These are phyloP conservation scores for Tylopilus subfusipes DNA, from an alignment of 768 basidiomycete species.

Conservation along the genomic window DNA sequence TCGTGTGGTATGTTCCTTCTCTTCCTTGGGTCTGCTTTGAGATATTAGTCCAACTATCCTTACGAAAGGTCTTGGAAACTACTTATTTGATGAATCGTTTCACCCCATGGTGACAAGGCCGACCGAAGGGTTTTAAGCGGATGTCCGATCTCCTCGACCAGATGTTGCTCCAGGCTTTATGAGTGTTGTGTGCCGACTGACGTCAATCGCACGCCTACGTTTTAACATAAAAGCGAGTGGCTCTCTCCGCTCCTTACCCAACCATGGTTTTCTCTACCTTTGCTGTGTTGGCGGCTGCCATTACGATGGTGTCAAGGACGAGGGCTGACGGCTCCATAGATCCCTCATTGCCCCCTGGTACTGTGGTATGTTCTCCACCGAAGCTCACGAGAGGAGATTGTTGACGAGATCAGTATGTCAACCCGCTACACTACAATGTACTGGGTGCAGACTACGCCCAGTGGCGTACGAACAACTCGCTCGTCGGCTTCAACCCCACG, in stretches of 20 bases:
- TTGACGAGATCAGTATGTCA: slow-evolving; percentile 39
- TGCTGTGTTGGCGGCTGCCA: slow-evolving; percentile 4
- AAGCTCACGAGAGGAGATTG: neutral
- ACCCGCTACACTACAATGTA: slow-evolving; percentile 51
- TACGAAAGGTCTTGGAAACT: too few species aligned
- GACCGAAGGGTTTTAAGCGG: too few species aligned
- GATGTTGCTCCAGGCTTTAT: too few species aligned
- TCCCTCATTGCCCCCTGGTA: slow-evolving; percentile 18
- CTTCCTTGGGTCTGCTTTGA: too few species aligned
- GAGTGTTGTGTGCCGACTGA: too few species aligned
- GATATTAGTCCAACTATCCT: too few species aligned
- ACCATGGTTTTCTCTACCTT: neutral
- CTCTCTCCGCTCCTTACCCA: neutral
- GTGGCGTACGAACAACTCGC: slow-evolving; percentile 36
- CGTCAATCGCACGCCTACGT: too few species aligned
- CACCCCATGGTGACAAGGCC: too few species aligned
- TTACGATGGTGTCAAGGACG: neutral
- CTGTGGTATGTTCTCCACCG: slow-evolving; percentile 20
- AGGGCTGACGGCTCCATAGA: neutral
- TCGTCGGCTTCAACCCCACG: slow-evolving; percentile 58
- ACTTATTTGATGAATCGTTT: too few species aligned
- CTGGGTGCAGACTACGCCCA: slow-evolving; percentile 43
- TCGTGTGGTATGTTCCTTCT: too few species aligned
- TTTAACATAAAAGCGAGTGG: too few species aligned
- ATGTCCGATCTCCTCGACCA: too few species aligned